Evolutionary conservation across 305 asterid species (phyloP).

Genomic region (Vinca major): DNA sequence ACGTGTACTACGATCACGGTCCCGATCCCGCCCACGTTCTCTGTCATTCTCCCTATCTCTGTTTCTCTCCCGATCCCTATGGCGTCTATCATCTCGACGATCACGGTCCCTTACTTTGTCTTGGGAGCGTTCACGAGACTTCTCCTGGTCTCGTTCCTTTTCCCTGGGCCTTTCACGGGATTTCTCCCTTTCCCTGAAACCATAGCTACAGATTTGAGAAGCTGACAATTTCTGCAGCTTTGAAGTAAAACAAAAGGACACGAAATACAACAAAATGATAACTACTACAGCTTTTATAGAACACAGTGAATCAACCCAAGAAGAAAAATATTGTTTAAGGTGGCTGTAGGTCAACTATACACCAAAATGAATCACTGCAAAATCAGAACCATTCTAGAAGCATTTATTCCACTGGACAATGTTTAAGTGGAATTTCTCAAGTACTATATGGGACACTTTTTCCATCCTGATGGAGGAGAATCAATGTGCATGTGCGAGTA

Average conservation of each 20-base stretch:
- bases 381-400: neutral
- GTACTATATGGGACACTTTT: neutral
- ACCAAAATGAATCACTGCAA: neutral
- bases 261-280: neutral
- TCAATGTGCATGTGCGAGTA: neutral
- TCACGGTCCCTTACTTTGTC: constrained; percentile 80
- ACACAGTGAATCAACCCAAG: neutral
- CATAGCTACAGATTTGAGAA: neutral
- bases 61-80: constrained; percentile 73
- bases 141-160: constrained; percentile 43
- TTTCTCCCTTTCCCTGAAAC: constrained; percentile 62
- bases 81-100: constrained; percentile 76
- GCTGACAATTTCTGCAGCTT: neutral
- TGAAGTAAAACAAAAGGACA: neutral
- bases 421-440: neutral
- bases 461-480: too few relatives aligned
- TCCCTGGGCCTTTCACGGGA: constrained; percentile 54
- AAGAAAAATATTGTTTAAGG: neutral
- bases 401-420: neutral
- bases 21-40: constrained; percentile 57
- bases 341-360: neutral
- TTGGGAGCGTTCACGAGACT: constrained; percentile 66
- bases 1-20: constrained; percentile 38
- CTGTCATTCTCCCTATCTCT: constrained; percentile 57
- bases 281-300: neutral